Percentiles rank a stretch among this genome's conserved stretches.
Conservation (phyloP, 805 yeast species). For the Kuraishia piskuri region DNA sequence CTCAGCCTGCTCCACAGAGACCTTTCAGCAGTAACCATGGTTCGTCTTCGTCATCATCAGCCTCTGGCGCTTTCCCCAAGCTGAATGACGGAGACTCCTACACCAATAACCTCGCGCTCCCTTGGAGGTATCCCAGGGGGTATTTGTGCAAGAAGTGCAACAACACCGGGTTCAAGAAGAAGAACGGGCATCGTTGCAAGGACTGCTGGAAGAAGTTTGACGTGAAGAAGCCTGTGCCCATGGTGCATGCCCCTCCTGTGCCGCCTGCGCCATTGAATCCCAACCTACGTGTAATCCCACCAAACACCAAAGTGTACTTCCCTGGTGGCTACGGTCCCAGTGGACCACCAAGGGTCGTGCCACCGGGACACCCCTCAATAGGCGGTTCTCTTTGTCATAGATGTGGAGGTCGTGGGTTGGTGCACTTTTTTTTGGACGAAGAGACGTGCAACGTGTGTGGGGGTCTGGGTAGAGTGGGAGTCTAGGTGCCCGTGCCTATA, state of each 20-base stretch:
- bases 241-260: constrained; percentile 11
- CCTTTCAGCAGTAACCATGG: no score
- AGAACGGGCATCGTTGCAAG: constrained; percentile 58
- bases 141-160: constrained; percentile 60
- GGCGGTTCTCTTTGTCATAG: constrained; percentile 72
- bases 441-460: constrained; percentile 56
- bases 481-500: no score
- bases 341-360: constrained; percentile 33
- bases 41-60: not conserved
- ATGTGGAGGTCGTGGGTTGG: constrained; percentile 59
- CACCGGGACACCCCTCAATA: constrained; percentile 70
- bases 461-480: constrained; percentile 53
- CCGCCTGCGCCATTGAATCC: constrained; percentile 8
- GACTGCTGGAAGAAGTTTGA: constrained; percentile 64
- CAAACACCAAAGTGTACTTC: not conserved
- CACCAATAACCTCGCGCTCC: constrained; percentile 40
- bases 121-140: constrained; percentile 60
- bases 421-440: constrained; percentile 46
- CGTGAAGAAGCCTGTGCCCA: constrained; percentile 6
- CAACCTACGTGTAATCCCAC: constrained; percentile 10
- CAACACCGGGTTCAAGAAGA: constrained; percentile 59
- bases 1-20: not conserved
- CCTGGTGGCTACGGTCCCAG: constrained; percentile 1
- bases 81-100: constrained; percentile 21
- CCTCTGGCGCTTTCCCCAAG: not conserved